Evolutionary conservation across 352 stramenopile genomes (phyloP), one percentile per base, ranked within the genome.

Genomic region (Pythium myriotylum): DNA sequence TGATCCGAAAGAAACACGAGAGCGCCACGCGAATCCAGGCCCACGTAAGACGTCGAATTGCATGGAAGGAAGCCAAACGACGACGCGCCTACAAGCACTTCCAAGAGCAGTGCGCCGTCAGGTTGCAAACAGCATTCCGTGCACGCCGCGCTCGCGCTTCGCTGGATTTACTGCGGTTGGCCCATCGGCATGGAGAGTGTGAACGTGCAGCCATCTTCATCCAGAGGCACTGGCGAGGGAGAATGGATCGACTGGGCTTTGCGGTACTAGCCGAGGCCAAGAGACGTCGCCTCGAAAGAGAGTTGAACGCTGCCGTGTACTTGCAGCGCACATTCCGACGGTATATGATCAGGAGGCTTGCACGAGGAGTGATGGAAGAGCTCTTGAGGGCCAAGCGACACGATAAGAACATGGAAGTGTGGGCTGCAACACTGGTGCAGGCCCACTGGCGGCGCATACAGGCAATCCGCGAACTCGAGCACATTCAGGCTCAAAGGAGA

Each of bases 371-470:
- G 2, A 78, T 94, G 66, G 47, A 65, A 3, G 74, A 77, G 32
- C 33, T 94, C 42, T 61, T 86, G 0, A 55, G 66, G 12, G 48
- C 70, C 22, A 75, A 81, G 22, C 64, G 79, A 33, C 67, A 70
- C 17, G 73, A 74, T 20, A 51, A 78, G 41, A 73, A 89, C 32
- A 90, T 94, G 77, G 74, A 88, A 23, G 54, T 58, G 14, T 94
- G 82, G 82, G 84, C 82, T 0, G 77, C 74, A 19, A 90, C 79
- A 7, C 54, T 90, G 20, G 79, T 94, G n/a, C 84, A 94, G 51
- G 66, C 70, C 0, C 74, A 90, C 50, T 94, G 77, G 79, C 72
- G 84, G 37, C 67, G 81, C 10, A 45, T 63, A 7, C 54, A 81
- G 53, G 84, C 82, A 0, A 63, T 68, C 23, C 48, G 23, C 29